These are phyloP conservation scores for Sporothrix humicola DNA, from an alignment of 2,329 filamentous ascomycete genomes.

Conservation along the genomic window DNA sequence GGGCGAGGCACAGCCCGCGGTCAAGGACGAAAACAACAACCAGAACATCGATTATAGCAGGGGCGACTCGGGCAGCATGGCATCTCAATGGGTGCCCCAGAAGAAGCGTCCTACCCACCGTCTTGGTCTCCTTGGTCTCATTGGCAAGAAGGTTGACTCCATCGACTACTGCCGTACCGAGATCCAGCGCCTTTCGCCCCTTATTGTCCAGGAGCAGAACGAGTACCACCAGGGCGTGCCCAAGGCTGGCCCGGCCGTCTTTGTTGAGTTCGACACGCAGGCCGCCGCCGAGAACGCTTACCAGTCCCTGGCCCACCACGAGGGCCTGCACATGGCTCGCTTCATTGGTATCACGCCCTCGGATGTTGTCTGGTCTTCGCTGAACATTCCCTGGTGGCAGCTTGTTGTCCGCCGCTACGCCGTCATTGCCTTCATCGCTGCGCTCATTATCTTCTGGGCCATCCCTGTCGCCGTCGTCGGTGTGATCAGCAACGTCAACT, in stretches of 20 bases:
- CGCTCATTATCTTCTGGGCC: constrained; percentile 86
- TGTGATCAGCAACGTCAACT: constrained; percentile 81
- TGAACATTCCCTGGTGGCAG: constrained; percentile 87
- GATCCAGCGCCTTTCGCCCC: constrained; percentile 74
- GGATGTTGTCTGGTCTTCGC: constrained; percentile 86
- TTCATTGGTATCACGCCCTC: constrained; percentile 81
- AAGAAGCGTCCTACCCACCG: constrained; percentile 79
- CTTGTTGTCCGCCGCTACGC: constrained; percentile 72
- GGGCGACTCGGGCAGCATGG: constrained; percentile 71
- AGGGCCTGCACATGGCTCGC: constrained; percentile 82
- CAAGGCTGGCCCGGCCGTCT: constrained; percentile 75
- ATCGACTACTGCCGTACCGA: constrained; percentile 87
- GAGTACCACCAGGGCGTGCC: constrained; percentile 69
- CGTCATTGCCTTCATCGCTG: constrained; percentile 73
- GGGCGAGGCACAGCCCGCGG: constrained; percentile 45
- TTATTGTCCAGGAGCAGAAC: constrained; percentile 71
- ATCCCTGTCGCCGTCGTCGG: constrained; percentile 79
- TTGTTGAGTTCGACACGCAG: constrained; percentile 86
- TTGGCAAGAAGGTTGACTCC: constrained; percentile 90
- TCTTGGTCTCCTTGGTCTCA: constrained; percentile 68
- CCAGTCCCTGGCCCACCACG: constrained; percentile 86
- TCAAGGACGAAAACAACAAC: constrained; percentile 36
- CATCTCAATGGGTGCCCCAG: constrained; percentile 73
- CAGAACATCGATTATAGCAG: too few relatives aligned
- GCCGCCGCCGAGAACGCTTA: constrained; percentile 84